Evolutionary conservation across 495 filamentous ascomycete genomes (phyloP).

Genomic region (Geoglossum glabrum): DNA sequence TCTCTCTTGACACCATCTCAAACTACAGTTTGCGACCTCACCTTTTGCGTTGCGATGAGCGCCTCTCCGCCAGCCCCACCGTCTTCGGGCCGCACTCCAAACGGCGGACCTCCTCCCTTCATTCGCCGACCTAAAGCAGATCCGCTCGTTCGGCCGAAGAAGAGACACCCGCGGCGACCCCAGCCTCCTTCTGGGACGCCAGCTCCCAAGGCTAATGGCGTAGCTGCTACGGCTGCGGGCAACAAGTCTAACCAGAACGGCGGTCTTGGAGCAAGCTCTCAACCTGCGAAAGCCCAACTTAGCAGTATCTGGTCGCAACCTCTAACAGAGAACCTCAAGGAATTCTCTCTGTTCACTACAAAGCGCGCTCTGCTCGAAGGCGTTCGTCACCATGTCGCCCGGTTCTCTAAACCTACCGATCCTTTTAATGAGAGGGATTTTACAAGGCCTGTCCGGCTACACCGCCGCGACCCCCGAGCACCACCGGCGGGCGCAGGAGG

Average conservation of each 20-base stretch:
- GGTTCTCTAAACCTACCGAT: constrained; percentile 47
- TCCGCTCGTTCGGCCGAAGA: constrained; percentile 48
- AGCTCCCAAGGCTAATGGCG: not conserved
- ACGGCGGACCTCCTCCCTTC: constrained; percentile 17
- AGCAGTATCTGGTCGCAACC: not conserved
- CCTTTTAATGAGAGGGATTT: constrained; percentile 63
- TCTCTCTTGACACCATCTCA: not conserved
- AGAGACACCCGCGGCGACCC: constrained; percentile 8
- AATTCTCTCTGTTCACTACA: constrained; percentile 60
- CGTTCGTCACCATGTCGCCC: constrained; percentile 68
- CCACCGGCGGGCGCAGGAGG: constrained; percentile 28
- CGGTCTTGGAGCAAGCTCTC: not conserved
- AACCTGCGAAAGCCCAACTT: not conserved
- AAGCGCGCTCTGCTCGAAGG: constrained; percentile 62
- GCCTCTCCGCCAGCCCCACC: constrained; percentile 32
- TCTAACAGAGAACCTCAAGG: not conserved
- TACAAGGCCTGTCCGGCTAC: constrained; percentile 65
- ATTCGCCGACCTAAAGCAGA: constrained; percentile 35
- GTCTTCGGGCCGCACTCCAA: constrained; percentile 25
- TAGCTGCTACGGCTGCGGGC: constrained; percentile 1
- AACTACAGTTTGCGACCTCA: not conserved
- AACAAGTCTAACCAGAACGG: constrained; percentile 2
- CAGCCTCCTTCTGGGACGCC: constrained; percentile 14
- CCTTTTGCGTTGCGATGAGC: constrained; percentile 26
- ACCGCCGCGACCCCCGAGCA: constrained; percentile 72